A percentile compares a stretch with the other conserved stretches of the same genome.
phyloP scores from a whole-genome alignment of 805 yeast genomes.

The Vanderwaltozyma verrucispora region DNA sequence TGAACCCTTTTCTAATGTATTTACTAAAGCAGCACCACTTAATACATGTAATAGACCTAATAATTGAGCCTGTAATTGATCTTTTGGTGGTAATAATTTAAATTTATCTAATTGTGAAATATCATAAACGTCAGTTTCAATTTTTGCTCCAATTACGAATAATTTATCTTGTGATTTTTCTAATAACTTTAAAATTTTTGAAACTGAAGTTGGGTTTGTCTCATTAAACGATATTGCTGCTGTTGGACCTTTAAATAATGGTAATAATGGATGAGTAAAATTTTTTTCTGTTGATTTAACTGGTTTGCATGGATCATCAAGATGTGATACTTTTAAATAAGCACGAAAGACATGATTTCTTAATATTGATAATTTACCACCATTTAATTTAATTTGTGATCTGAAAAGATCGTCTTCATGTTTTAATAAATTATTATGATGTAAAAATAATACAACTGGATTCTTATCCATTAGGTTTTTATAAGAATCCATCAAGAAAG shows the following conservation, averaged over 20 bases:
- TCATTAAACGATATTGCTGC: conserved; percentile 62
- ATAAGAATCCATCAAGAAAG: conserved; percentile 75
- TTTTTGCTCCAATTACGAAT: conserved; percentile 75
- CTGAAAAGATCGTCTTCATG: conserved; percentile 58
- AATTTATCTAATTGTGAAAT: conserved; percentile 45
- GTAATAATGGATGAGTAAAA: conserved; percentile 52
- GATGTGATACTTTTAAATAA: conserved; percentile 59
- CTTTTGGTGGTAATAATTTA: conserved; percentile 63
- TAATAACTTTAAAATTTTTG: conserved; percentile 48
- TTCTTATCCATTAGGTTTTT: conserved; percentile 55
- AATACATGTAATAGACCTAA: conserved; percentile 73
- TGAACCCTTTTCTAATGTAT: conserved; percentile 64
- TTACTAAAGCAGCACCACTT: conserved; percentile 84
- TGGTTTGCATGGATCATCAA: conserved; percentile 59
- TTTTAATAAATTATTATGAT: conserved; percentile 72
- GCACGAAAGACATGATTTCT: conserved; percentile 64
- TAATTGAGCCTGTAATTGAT: conserved; percentile 68
- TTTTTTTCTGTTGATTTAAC: conserved; percentile 33
- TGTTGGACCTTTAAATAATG: conserved; percentile 75
- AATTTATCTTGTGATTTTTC: conserved; percentile 61
- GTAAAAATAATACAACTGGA: conserved; percentile 67
- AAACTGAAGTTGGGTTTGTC: conserved; percentile 61
- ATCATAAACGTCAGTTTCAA: conserved; percentile 52
- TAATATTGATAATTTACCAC: conserved; percentile 59
- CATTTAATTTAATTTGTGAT: conserved; percentile 48